phyloP scores from a whole-genome alignment of 2,329 filamentous ascomycete genomes.

The Pyricularia grisea region DNA sequence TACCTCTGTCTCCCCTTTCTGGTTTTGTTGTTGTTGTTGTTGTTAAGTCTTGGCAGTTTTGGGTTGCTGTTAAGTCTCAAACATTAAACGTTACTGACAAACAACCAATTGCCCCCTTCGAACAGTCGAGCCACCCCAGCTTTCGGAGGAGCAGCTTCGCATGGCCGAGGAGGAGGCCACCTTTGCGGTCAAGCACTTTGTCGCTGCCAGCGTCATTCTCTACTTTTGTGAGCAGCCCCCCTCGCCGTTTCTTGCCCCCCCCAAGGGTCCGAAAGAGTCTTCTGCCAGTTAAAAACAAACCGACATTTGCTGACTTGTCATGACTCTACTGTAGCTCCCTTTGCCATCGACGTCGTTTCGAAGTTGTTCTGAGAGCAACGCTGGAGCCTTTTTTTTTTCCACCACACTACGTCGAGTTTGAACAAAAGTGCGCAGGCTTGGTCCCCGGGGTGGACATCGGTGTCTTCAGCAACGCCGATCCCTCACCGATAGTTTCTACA shows the following conservation, averaged over 20 bases:
- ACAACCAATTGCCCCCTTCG: neutral
- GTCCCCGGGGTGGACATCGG: neutral
- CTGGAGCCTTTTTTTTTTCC: neutral
- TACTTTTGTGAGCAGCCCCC: conserved; percentile 69
- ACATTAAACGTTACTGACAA: neutral
- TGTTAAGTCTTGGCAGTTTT: neutral
- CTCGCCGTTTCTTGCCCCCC: neutral
- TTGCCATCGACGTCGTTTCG: conserved; percentile 39
- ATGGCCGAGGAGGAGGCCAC: conserved; percentile 59
- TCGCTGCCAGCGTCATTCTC: conserved; percentile 56
- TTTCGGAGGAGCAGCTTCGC: conserved; percentile 60
- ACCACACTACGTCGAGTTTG: neutral
- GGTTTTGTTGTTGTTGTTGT: neutral
- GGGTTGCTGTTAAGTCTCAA: neutral
- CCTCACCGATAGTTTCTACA: too few species aligned
- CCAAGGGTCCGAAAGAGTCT: neutral
- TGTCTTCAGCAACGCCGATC: neutral
- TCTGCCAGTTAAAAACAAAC: neutral
- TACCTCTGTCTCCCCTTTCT: neutral
- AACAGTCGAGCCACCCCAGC: conserved; percentile 58
- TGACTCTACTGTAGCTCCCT: conserved; percentile 38
- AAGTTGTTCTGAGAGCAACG: conserved; percentile 20
- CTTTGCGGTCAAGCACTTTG: conserved; percentile 57
- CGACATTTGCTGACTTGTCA: neutral
- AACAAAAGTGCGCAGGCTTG: neutral